Percentiles rank a stretch among this genome's conserved stretches.
phyloP scores from a whole-genome alignment of 2,329 filamentous ascomycete species.

The Ophiostoma sp. region DNA sequence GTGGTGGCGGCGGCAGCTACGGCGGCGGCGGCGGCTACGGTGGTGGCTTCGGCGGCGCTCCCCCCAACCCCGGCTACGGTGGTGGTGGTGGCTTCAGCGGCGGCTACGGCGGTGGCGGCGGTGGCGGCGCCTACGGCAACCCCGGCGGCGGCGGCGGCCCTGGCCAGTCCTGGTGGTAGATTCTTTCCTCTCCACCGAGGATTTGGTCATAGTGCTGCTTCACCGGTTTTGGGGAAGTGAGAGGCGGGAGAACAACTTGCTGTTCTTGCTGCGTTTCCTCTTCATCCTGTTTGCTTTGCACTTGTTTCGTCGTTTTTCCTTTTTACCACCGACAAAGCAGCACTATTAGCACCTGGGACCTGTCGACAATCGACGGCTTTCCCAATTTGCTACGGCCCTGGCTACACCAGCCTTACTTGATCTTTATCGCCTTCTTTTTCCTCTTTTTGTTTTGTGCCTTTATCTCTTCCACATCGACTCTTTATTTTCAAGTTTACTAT shows the following conservation, averaged over 20 bases:
- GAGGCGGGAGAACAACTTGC: not conserved
- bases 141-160: conserved; percentile 62
- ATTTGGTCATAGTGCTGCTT: conserved; percentile 18
- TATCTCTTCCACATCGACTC: conserved; percentile 21
- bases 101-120: conserved; percentile 50
- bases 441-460: conserved; percentile 26
- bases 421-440: conserved; percentile 28
- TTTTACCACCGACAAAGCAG: conserved; percentile 2
- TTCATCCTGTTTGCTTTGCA: not conserved
- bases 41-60: conserved; percentile 38
- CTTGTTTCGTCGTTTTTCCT: conserved; percentile 26
- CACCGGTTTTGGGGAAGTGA: not conserved
- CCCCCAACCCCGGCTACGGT: conserved; percentile 41
- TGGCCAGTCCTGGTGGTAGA: conserved; percentile 69
- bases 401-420: conserved; percentile 24
- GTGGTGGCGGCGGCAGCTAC: conserved; percentile 51
- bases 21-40: conserved; percentile 46
- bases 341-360: not conserved
- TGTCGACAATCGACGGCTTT: not conserved
- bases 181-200: not conserved
- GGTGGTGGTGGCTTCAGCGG: conserved; percentile 55
- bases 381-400: not conserved
- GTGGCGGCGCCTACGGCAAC: conserved; percentile 60
- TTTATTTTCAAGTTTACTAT: conserved; percentile 23
- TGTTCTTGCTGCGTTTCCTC: not conserved